phyloP scores from a whole-genome alignment of 1,139 yeast genomes.

The Candida tunisiensis region DNA sequence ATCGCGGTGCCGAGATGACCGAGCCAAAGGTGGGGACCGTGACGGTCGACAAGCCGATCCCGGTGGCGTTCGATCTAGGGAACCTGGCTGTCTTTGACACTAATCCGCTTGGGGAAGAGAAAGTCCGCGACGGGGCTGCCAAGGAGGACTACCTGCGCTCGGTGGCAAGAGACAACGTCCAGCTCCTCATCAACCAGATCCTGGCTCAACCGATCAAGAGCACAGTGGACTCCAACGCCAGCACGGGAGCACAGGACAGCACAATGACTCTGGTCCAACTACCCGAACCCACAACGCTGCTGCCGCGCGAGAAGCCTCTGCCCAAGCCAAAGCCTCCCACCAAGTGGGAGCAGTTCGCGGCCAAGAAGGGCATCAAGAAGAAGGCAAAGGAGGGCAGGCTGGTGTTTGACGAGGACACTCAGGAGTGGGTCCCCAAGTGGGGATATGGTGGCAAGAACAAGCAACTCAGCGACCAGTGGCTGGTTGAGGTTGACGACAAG shows the following conservation, averaged over 20 bases:
- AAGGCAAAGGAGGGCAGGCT: conserved; percentile 82
- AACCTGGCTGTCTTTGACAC: conserved; percentile 54
- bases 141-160: conserved; percentile 50
- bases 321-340: conserved; percentile 89
- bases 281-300: conserved; percentile 67
- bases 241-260: conserved; percentile 47
- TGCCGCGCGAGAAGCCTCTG: conserved; percentile 91
- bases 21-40: too few relatives aligned
- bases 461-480: conserved; percentile 79
- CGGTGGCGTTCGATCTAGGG: conserved; percentile 71
- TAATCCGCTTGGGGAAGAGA: conserved; percentile 45
- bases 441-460: conserved; percentile 92
- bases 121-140: conserved; percentile 25
- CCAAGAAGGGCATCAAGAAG: conserved; percentile 83
- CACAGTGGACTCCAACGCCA: conserved; percentile 52
- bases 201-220: conserved; percentile 77
- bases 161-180: conserved; percentile 85
- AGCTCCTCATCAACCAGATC: conserved; percentile 76
- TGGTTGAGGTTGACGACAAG: conserved; percentile 75
- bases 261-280: conserved; percentile 69
- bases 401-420: conserved; percentile 76
- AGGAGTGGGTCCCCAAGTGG: conserved; percentile 98
- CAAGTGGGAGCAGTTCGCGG: conserved; percentile 95
- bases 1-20: too few relatives aligned
- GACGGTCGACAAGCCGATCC: conserved; percentile 77